Base-by-base conservation (phyloP, 225 moss, liverwort and hornwort genomes). In the Bryum argenteum region DNA sequence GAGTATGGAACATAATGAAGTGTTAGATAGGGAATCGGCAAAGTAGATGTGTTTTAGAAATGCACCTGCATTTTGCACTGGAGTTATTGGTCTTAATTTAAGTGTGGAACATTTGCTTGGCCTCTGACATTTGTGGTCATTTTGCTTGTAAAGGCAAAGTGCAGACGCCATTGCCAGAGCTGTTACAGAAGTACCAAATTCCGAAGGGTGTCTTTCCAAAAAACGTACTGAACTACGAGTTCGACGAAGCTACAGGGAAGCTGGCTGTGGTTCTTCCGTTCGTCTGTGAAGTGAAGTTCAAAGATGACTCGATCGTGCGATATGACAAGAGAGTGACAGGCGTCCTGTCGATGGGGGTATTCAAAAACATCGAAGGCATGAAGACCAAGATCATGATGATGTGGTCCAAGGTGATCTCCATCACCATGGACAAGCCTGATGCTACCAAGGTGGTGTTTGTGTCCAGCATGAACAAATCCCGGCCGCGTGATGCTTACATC, bases 371-470 rank as follows among this genome's bases (percentile, higher is more conserved):
- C 21, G 98, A 99, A 51, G 98, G 98, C 8, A 69, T 99, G 71
- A 99, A 99, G 73, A 94, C 98, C 61, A 94, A 99, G 84, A 80
- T 94, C 33, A 79, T 94, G 83, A 82, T 99, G 84, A 92, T 94
- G 78, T 99, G 98, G 98, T 89, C 89, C 40, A 99, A 99, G 81
- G 92, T 94, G 64, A 81, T 88, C 14, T 81, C 84, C 15, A 58
- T 99, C 62, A 84, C 86, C 65, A 88, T 84, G 80, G 98, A 93
- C 78, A 91, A 88, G 54, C 80, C 89, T 22, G 86, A 80, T 3
- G 39, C 78, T 26, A 83, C 89, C 43, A 99, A 99, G 75, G 89
- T 99, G 59, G 78, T 89, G n/a, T 94, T 94, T 45, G 85, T 92
- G 62, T 90, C 92, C 1, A 88, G 91, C 55, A 91, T 94, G 80